phyloP scores from a whole-genome alignment of 768 basidiomycete species.

The Tricholoma sp. region DNA sequence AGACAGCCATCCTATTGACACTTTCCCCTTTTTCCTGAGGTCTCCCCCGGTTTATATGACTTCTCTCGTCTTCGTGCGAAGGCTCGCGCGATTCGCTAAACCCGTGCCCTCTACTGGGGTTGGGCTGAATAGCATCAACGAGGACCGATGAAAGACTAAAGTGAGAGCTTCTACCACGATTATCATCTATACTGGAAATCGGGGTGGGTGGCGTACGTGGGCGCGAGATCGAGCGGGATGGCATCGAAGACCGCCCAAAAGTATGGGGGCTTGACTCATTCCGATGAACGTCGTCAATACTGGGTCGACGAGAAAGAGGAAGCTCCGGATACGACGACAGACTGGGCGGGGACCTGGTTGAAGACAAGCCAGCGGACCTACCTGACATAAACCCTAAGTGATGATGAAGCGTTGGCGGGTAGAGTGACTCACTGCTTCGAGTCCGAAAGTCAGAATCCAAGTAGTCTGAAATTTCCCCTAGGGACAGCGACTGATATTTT shows the following conservation, averaged over 20 bases:
- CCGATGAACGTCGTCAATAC: slow-evolving; percentile 37
- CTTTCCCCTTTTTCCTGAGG: slow-evolving; percentile 24
- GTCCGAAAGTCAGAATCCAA: slow-evolving; percentile 24
- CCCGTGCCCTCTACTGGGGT: slow-evolving; percentile 28
- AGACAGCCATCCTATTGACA: slow-evolving; percentile 6
- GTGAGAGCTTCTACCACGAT: slow-evolving; percentile 25
- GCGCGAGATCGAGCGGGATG: slow-evolving; percentile 2
- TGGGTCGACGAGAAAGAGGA: slow-evolving; percentile 35
- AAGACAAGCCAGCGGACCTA: slow-evolving; percentile 4
- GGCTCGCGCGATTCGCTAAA: slow-evolving; percentile 14
- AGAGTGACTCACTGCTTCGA: slow-evolving; percentile 14
- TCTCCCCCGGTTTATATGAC: slow-evolving; percentile 28
- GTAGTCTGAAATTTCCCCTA: slow-evolving; percentile 36
- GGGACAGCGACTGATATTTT: slow-evolving; percentile 23
- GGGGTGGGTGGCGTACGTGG: slow-evolving; percentile 4
- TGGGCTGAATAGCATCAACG: slow-evolving; percentile 45
- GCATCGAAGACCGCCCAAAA: slow-evolving; percentile 6
- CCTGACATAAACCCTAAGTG: slow-evolving; percentile 6
- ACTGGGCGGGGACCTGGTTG: slow-evolving; percentile 10
- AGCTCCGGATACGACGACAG: slow-evolving; percentile 15
- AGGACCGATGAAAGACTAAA: slow-evolving; percentile 49
- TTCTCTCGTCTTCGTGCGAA: slow-evolving; percentile 15
- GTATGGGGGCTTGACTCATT: slow-evolving; percentile 19
- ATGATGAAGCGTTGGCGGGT: neutral
- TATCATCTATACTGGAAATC: slow-evolving; percentile 1